phyloP scores from a whole-genome alignment of 495 filamentous ascomycete genomes.

The Tuber microsphaerosporum region DNA sequence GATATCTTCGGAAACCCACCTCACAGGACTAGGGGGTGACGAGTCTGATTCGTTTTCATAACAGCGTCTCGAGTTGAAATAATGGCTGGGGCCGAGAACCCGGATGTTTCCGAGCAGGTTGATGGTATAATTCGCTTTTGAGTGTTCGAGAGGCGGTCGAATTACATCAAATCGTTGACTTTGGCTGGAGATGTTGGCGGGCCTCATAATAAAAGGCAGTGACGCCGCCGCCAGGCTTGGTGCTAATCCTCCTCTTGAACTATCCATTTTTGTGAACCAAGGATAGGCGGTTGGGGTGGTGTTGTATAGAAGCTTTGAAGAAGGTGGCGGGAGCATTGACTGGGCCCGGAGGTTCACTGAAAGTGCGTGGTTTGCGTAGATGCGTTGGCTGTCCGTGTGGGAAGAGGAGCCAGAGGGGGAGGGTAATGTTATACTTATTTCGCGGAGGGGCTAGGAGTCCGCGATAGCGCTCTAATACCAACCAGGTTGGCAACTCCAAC shows the following conservation, averaged over 20 bases:
- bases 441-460: background rate
- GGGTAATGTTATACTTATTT: constrained; percentile 3
- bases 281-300: background rate
- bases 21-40: constrained; percentile 14
- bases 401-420: background rate
- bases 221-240: background rate
- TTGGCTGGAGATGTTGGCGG: background rate
- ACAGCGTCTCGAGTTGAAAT: constrained; percentile 4
- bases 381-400: background rate
- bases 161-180: background rate
- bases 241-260: background rate
- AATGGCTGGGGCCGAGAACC: background rate
- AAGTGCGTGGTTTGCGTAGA: background rate
- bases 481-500: background rate
- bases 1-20: background rate
- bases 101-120: background rate
- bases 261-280: background rate
- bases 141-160: background rate
- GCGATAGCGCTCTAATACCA: background rate
- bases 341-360: background rate
- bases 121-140: background rate
- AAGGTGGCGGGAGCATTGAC: background rate
- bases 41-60: constrained; percentile 10
- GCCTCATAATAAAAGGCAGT: background rate
- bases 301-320: background rate